These are phyloP conservation scores for Opeltia flavorubescens DNA, from an alignment of 495 filamentous ascomycete genomes.

Conservation along the genomic window DNA sequence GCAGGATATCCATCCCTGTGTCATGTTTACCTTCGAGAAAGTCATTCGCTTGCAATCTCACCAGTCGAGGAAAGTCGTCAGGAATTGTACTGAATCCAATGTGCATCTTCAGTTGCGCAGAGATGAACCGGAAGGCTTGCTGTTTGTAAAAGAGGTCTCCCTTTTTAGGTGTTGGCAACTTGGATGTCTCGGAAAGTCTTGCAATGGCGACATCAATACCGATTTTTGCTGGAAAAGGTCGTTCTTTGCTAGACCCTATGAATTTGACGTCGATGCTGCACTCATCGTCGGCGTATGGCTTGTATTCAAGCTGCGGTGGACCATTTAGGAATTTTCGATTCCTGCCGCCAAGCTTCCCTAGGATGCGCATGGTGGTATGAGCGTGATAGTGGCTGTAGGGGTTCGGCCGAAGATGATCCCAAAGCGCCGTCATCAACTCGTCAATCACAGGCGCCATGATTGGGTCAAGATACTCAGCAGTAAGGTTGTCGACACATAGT, in stretches of 20 bases:
- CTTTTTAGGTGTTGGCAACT: conserved; percentile 46
- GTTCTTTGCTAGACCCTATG: conserved; percentile 72
- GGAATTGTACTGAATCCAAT: conserved; percentile 79
- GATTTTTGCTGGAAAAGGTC: conserved; percentile 70
- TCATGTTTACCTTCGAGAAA: conserved; percentile 55
- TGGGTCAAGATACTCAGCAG: conserved; percentile 92
- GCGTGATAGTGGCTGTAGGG: conserved; percentile 95
- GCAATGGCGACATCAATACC: conserved; percentile 81
- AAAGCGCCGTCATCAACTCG: conserved; percentile 91
- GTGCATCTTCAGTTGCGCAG: conserved; percentile 73
- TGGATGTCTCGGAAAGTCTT: conserved; percentile 68
- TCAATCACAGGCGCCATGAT: conserved; percentile 99
- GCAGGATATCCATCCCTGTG: conserved; percentile 40
- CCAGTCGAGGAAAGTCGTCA: conserved; percentile 69
- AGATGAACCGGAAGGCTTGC: conserved; percentile 76
- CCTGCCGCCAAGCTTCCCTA: conserved; percentile 90
- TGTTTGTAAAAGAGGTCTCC: conserved; percentile 82
- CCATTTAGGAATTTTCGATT: conserved; percentile 91
- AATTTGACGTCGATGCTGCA: conserved; percentile 78
- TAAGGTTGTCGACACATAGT: conserved; percentile 95
- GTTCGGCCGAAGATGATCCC: conserved; percentile 81
- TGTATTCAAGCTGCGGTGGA: conserved; percentile 64
- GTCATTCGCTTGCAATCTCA: conserved; percentile 83
- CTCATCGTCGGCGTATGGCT: conserved; percentile 72
- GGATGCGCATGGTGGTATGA: conserved; percentile 95